Evolutionary conservation across 2,329 filamentous ascomycete species (phyloP).

Genomic region (Pestalotiopsis sp.): DNA sequence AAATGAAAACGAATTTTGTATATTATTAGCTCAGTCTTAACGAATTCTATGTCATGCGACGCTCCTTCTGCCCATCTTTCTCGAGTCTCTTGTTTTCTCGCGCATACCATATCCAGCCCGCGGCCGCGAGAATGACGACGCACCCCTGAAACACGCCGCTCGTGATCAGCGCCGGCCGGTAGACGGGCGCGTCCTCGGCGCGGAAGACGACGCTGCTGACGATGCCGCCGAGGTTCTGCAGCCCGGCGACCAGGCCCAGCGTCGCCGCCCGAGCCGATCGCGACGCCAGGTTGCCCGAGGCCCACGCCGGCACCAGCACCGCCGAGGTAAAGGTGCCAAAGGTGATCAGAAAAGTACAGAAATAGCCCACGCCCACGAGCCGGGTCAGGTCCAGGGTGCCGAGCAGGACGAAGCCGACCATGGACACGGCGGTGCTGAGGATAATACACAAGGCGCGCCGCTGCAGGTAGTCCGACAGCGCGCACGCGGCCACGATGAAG

Average conservation of each 20-base stretch:
- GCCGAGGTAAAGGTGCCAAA: constrained; percentile 25
- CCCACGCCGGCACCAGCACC: constrained; percentile 22
- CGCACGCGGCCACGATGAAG: constrained; percentile 11
- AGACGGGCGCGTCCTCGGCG: constrained; percentile 21
- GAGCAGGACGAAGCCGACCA: constrained; percentile 25
- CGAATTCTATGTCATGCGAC: background rate
- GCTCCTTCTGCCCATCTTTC: background rate
- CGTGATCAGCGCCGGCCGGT: constrained; percentile 21
- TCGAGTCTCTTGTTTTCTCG: background rate
- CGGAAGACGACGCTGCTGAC: constrained; percentile 21
- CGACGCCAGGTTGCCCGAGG: constrained; percentile 18
- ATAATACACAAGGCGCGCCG: constrained; percentile 22
- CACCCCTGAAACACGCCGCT: constrained; percentile 8
- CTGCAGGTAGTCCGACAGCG: constrained; percentile 20
- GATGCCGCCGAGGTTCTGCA: constrained; percentile 22
- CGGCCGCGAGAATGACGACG: background rate
- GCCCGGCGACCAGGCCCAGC: constrained; percentile 16
- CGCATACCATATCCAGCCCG: constrained; percentile 3
- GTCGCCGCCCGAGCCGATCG: constrained; percentile 19
- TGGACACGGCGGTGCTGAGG: constrained; percentile 18
- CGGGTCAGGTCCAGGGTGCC: constrained; percentile 22
- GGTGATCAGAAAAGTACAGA: constrained; percentile 25
- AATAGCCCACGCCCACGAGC: constrained; percentile 24
- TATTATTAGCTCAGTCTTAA: background rate
- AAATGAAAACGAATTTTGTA: background rate